Conservation (phyloP, 495 filamentous ascomycete species). For the Neurospora discreta region DNA sequence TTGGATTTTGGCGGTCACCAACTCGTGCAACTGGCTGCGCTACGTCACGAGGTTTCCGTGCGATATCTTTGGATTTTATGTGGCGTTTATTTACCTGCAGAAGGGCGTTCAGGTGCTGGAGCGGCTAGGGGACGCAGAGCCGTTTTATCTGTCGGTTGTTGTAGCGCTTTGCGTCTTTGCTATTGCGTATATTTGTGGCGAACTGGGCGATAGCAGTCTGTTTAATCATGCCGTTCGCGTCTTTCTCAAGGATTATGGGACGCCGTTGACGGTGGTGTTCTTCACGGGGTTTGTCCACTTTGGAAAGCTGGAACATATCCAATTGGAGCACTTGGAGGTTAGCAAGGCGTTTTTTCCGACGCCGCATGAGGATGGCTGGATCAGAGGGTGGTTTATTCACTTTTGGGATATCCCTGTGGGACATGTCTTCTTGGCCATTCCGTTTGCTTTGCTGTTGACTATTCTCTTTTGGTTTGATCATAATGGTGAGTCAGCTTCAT, state of each 20-base stretch:
- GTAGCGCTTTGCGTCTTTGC: conserved; percentile 64
- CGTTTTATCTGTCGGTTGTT: conserved; percentile 65
- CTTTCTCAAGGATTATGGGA: conserved; percentile 77
- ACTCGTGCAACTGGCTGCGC: conserved; percentile 66
- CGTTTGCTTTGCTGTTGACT: conserved; percentile 76
- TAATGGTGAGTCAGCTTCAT: conserved; percentile 45
- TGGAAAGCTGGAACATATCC: conserved; percentile 60
- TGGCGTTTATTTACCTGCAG: conserved; percentile 76
- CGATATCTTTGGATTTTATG: conserved; percentile 83
- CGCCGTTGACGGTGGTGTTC: conserved; percentile 71
- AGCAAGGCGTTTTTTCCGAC: conserved; percentile 78
- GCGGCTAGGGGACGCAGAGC: conserved; percentile 37
- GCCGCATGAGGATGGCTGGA: conserved; percentile 55
- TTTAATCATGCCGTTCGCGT: conserved; percentile 63
- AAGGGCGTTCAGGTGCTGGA: conserved; percentile 74
- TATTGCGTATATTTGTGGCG: conserved; percentile 57
- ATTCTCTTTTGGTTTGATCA: conserved; percentile 93
- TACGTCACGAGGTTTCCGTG: conserved; percentile 80
- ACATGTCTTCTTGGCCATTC: conserved; percentile 78
- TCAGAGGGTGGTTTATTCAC: conserved; percentile 41
- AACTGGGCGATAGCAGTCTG: conserved; percentile 55
- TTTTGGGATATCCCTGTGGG: conserved; percentile 75
- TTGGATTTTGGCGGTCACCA: conserved; percentile 66
- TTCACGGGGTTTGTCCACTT: conserved; percentile 83
- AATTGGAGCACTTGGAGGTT: conserved; percentile 55